Evolutionary conservation across 345 rosid genomes (phyloP), one percentile per base, ranked within the genome.

Genomic region (Eucalyptus shirleyi): DNA sequence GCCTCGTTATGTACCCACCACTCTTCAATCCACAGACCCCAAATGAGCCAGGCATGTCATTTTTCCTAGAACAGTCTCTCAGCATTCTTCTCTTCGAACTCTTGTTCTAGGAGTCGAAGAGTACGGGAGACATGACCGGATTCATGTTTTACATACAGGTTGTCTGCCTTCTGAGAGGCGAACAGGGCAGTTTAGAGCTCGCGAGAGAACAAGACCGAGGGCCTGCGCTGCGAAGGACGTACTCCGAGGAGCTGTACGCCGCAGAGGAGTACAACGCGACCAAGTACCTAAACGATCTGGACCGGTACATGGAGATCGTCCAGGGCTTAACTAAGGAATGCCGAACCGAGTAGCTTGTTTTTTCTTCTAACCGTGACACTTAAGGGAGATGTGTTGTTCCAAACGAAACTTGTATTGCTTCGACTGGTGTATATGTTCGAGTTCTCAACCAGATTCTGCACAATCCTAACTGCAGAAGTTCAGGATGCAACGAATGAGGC

Each of bases 181-280:
- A 96, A 72, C 93, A 92, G 86, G 17, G 81, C 72, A 88, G 90
- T 51, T 50, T 92, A 85, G 92, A 95, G 90, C 86, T 87, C 40
- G 86, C 93, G 30, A 94, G 90, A 90, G 90, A 89, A 45, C 72
- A 82, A 34, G 92, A 90, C 72, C 91, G 12, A 23, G 24, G 69
- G 45, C 77, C 95, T 2, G 85, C 90, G 32, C 91, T 92, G 34
- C 94, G 88, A 88, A 94, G 98, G 89, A 95, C 96, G 47, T 95
- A 93, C 94, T 97, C 97, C 0, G 97, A 93, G 88, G 97, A 98
- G 91, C 93, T 96, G 40, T 59, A 92, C 28, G 95, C 95, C 67
- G 95, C 95, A 15, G 96, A 95, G 83, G 99, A 96, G 88, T 94
- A 95, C 94, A 96, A 95, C 89, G 92, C 98, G 11, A 93, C 95